Evolutionary conservation across 2,329 filamentous ascomycete genomes (phyloP), one percentile per base, ranked within the genome.

Genomic region (Ophiostoma himal-ulmi): DNA sequence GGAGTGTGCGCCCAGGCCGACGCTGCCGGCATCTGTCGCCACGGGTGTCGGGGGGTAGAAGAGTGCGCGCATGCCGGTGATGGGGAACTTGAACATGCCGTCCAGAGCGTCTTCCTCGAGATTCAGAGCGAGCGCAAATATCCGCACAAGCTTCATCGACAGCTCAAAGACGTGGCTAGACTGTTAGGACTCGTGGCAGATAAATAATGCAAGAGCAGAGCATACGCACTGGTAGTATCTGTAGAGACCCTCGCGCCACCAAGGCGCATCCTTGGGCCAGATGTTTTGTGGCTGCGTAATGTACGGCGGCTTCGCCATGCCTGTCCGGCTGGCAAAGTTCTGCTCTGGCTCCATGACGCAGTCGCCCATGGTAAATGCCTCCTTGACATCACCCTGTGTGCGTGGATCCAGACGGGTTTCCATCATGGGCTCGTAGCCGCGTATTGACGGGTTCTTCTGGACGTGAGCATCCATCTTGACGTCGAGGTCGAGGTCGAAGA

Each of bases 1-100:
- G 0, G 81, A 82, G 71, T 84, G 83, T 1, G 81, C 80, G 5
- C 82, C 83, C 1, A 84, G 76, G 0, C 82, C 82, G 10, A 82
- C 79, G 37, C 39, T 67, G 11, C 20, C 65, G 11, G 37, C 39
- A 20, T 66, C 57, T 11, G 22, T 20, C 2, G 66, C 62, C 0
- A 69, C 52, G 11, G 62, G 79, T 76, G 4, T 68, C 39, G 72
- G 70, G 10, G 75, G 76, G 54, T 76, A 75, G 69, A 74, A 75
- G 66, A 75, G 75, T 10, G 75, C 71, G 22, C 73, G 74, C 70
- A 74, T 74, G 70, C 75, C 75, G 14, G 73, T 71, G 34, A 76
- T 75, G 5, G 80, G 82, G 69, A 81, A 77, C 10, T 73, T 72
- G 6, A 82, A 77, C 72, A 81, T 81, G 34, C 77, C 68, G 20